phyloP scores from a whole-genome alignment of 345 rosid species.

The Gossypium australe region DNA sequence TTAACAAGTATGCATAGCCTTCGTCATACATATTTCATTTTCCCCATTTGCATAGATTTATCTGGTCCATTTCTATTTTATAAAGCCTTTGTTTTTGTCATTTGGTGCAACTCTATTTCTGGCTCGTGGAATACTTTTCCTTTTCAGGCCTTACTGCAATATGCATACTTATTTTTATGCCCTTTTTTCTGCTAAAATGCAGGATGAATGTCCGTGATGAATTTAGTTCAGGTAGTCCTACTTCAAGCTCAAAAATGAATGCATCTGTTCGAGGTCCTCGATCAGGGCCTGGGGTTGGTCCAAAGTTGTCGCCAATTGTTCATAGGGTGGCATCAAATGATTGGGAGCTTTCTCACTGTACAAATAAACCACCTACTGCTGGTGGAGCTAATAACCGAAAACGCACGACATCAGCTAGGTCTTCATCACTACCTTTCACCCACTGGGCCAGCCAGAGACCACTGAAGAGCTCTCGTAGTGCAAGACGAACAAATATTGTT shows the following conservation, averaged over 20 bases:
- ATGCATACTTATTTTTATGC: background rate
- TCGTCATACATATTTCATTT: slow-evolving; percentile 11
- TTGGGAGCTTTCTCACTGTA: slow-evolving; percentile 81
- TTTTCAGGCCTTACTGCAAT: background rate
- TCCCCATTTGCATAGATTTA: background rate
- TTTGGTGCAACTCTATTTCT: slow-evolving; percentile 2
- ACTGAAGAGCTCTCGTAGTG: slow-evolving; percentile 75
- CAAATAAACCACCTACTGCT: slow-evolving; percentile 62
- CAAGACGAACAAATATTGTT: slow-evolving; percentile 73
- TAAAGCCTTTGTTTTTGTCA: background rate
- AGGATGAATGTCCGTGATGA: slow-evolving; percentile 74
- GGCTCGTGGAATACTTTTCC: background rate
- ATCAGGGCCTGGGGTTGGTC: slow-evolving; percentile 53
- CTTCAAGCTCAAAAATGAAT: slow-evolving; percentile 53
- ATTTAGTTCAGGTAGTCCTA: slow-evolving; percentile 65
- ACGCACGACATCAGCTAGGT: slow-evolving; percentile 53
- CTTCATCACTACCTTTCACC: slow-evolving; percentile 84
- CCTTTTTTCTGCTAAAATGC: slow-evolving; percentile 19
- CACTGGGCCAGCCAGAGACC: slow-evolving; percentile 88
- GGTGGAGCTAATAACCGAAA: slow-evolving; percentile 68
- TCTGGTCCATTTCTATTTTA: background rate
- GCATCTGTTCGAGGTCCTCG: slow-evolving; percentile 68
- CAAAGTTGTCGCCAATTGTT: slow-evolving; percentile 65
- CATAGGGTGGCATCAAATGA: slow-evolving; percentile 62
- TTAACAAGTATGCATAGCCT: slow-evolving; percentile 62